phyloP scores from a whole-genome alignment of 75 land plant genomes.

The Selaginella tamariscina region DNA sequence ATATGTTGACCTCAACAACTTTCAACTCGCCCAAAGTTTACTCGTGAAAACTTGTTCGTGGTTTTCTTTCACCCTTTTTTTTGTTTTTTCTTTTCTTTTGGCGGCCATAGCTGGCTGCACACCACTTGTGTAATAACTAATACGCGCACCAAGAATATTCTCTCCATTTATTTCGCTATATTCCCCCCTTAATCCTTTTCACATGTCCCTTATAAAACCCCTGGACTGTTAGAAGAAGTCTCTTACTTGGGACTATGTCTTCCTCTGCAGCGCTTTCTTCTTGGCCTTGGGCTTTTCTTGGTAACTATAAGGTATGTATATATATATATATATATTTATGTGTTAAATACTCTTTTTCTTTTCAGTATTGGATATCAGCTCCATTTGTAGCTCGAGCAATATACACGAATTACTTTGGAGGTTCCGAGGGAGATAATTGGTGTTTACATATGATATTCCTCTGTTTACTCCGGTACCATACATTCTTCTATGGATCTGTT shows the following conservation, averaged over 20 bases:
- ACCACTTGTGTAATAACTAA: not conserved
- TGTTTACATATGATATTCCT: not conserved
- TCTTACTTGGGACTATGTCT: not conserved
- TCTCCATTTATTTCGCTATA: not conserved
- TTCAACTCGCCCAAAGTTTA: no score
- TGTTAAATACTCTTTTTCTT: not conserved
- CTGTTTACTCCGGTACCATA: not conserved
- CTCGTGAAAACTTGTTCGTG: no score
- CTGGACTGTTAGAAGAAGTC: no score
- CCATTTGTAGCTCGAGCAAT: not conserved
- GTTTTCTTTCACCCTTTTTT: no score
- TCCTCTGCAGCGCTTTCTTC: slow-evolving; percentile 6
- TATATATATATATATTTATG: not conserved
- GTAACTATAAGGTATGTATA: slow-evolving; percentile 47
- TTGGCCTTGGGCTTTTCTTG: slow-evolving; percentile 78
- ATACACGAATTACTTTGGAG: not conserved
- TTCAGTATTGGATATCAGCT: not conserved
- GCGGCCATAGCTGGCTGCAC: not conserved
- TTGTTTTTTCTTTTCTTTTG: not conserved
- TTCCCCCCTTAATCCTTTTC: not conserved
- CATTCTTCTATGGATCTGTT: slow-evolving; percentile 11
- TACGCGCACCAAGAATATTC: not conserved
- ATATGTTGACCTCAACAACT: no score
- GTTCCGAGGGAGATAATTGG: not conserved
- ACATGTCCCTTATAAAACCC: not conserved